Evolutionary conservation across 768 basidiomycete genomes (phyloP).

Genomic region (Imleria badia): DNA sequence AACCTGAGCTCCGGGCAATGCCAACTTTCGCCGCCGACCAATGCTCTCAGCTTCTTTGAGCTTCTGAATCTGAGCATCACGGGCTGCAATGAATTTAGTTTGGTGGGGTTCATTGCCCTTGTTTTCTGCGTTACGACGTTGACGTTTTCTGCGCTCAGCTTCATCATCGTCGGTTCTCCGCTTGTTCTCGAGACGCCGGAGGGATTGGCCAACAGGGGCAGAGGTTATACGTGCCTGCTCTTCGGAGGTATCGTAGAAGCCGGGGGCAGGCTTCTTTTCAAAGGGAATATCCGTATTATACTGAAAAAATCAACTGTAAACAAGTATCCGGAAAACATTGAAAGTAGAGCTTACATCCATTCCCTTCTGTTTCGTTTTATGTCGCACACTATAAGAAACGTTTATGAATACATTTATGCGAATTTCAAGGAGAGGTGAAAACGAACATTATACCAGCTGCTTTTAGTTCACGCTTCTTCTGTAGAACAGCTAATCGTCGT

Average conservation of each 20-base stretch:
- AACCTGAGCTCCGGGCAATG: conserved; percentile 87
- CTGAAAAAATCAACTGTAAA: conserved; percentile 37
- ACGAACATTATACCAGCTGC: conserved; percentile 95
- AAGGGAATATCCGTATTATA: conserved; percentile 99
- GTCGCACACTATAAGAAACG: conserved; percentile 64
- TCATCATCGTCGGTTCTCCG: conserved; percentile 93
- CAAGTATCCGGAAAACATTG: background rate
- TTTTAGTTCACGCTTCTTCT: conserved; percentile 97
- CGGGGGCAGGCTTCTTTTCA: conserved; percentile 92
- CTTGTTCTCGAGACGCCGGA: conserved; percentile 94
- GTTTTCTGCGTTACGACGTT: conserved; percentile 59
- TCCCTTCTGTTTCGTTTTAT: conserved; percentile 93
- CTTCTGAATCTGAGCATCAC: conserved; percentile 97
- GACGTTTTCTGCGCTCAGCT: conserved; percentile 87
- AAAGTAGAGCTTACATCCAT: conserved; percentile 75
- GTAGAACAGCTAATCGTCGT: conserved; percentile 86
- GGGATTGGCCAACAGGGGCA: conserved; percentile 89
- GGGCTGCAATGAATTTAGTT: conserved; percentile 94
- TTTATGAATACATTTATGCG: background rate
- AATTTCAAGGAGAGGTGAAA: background rate
- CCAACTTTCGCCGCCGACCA: conserved; percentile 79
- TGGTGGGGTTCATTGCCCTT: conserved; percentile 75
- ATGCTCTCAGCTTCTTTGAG: conserved; percentile 97
- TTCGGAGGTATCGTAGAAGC: conserved; percentile 96
- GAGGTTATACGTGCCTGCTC: conserved; percentile 83